Conservation (phyloP, 805 yeast genomes). For the Candida pini region DNA sequence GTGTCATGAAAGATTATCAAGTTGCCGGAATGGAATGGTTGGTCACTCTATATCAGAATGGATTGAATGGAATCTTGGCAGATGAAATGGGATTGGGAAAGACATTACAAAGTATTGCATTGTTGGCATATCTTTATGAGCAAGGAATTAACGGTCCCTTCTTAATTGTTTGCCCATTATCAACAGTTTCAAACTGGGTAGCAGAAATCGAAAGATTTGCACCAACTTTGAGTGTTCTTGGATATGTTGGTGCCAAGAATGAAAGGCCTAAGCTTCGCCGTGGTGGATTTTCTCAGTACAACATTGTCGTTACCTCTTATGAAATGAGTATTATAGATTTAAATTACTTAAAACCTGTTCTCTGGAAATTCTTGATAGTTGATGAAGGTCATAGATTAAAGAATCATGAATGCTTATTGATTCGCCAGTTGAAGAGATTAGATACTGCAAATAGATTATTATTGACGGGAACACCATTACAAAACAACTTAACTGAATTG, state of each 20-base stretch:
- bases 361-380: constrained; percentile 82
- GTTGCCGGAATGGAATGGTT: constrained; percentile 90
- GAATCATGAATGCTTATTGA: constrained; percentile 72
- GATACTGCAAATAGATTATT: constrained; percentile 67
- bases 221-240: constrained; percentile 56
- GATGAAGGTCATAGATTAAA: constrained; percentile 96
- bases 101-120: constrained; percentile 81
- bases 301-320: constrained; percentile 74
- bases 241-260: constrained; percentile 59
- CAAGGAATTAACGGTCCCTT: constrained; percentile 77
- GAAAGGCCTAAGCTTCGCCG: constrained; percentile 44
- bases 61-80: constrained; percentile 89
- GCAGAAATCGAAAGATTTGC: constrained; percentile 68
- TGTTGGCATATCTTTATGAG: constrained; percentile 69
- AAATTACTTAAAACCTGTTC: constrained; percentile 40
- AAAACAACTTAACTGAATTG: constrained; percentile 81
- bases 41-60: constrained; percentile 82
- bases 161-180: constrained; percentile 71
- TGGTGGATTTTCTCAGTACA: constrained; percentile 25
- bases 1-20: constrained; percentile 75
- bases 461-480: constrained; percentile 95
- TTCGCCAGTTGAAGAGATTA: constrained; percentile 63
- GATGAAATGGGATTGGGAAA: constrained; percentile 98
- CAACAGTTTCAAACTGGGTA: constrained; percentile 84
- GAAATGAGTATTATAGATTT: constrained; percentile 74